phyloP scores from a whole-genome alignment of 73 alveolate genomes.

The Symbiodinium natans region DNA sequence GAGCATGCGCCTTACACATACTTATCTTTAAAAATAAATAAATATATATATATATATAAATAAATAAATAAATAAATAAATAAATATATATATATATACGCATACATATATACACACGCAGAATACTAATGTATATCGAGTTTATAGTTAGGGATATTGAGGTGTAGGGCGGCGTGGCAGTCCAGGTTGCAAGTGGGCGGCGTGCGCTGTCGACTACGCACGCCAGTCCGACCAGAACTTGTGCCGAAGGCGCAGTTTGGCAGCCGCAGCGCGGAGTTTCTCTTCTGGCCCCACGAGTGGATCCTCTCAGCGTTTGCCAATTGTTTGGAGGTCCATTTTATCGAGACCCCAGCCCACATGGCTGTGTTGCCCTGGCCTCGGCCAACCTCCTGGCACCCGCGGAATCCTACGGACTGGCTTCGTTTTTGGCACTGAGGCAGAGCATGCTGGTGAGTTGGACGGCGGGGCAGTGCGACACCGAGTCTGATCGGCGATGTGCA shows the following conservation, averaged over 20 bases:
- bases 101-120: too few species aligned
- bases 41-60: too few species aligned
- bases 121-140: too few species aligned
- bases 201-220: constrained; percentile 6
- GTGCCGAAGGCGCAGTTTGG: constrained; percentile 43
- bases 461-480: constrained; percentile 19
- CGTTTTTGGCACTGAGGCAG: neutral
- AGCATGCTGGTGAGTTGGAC: constrained; percentile 41
- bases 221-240: constrained; percentile 47
- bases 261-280: too few species aligned
- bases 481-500: neutral
- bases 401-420: neutral
- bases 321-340: constrained; percentile 42
- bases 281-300: too few species aligned
- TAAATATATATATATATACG: too few species aligned
- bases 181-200: constrained; percentile 11
- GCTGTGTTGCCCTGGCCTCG: constrained; percentile 14
- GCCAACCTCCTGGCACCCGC: neutral
- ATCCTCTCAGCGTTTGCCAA: too few species aligned
- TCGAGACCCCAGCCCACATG: constrained; percentile 37
- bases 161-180: too few species aligned
- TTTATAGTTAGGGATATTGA: too few species aligned
- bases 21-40: too few species aligned
- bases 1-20: neutral
- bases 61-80: too few species aligned